Base-by-base conservation (phyloP, 306 rosid genomes). In the Acacia crassicarpa region DNA sequence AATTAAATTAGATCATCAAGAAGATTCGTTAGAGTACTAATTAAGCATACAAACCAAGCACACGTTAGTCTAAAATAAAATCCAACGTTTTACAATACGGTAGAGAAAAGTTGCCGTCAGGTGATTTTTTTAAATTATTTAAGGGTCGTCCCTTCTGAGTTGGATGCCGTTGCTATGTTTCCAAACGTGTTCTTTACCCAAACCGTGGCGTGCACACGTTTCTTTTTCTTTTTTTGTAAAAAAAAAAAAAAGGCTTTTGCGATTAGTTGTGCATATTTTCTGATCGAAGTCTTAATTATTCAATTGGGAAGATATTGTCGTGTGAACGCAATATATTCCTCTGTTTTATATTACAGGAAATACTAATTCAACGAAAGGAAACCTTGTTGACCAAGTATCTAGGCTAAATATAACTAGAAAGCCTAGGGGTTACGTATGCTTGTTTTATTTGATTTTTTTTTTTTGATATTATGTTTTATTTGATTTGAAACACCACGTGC, bases 291-390 rank as follows among this genome's bases (percentile, higher is more conserved):
- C 63, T n/a, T 22, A 22, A 58, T 22, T 8, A 4, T 46, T 15
- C 49, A 16, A 17, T 48, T 1, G 32, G 48, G 11, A 5, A 30
- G 61, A 51, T 49, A 30, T 16, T 6, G 32, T 5, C 10, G 27
- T 59, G 74, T 49, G 75, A 78, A 83, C 82, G 13, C 82, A 49
- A 62, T 62, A 63, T 76, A 82, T 78, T 77, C 81, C 79, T 49
- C 61, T 62, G 3, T 71, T 61, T 71, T 62, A 49, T 83, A 72
- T 49, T 77, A 72, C 45, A 70, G 68, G 68, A 76, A 67, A 70
- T 63, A 63, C 69, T 63, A 7, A 30, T 61, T 77, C 58, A 77
- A 76, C 59, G 6, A 76, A 58, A 68, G 27, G 12, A 66, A 73
- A 6, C 40, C 9, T 4, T 4, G 32, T 63, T 46, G 51, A 46